Evolutionary conservation across 2,329 filamentous ascomycete genomes (phyloP), one percentile per base, ranked within the genome.

Genomic region (Orbilia blumenaviensis): DNA sequence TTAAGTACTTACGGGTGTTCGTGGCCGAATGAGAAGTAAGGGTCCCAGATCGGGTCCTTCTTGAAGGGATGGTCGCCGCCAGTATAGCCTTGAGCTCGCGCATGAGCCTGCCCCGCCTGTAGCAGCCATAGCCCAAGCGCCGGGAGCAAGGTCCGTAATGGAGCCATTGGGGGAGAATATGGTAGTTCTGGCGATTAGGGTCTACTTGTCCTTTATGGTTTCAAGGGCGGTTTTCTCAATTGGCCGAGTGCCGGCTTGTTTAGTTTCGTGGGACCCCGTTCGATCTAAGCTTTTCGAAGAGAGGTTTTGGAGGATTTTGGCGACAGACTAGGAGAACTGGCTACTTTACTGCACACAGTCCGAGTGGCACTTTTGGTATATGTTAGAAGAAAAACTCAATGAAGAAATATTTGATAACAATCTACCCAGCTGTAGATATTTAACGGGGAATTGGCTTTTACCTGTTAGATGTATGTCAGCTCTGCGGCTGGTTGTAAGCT

Each of bases 61-160:
- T 58, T 41, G 58, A 27, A 69, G 42, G 72, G 72, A 52, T 76
- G 72, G 14, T 76, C 54, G 29, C 7, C 72, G 48, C 72, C 71
- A 38, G 34, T 56, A 68, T 64, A 76, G 38, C 64, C 63, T 69
- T 76, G 72, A 42, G 56, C 72, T 52, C 72, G 72, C 23, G 72
- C 72, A 44, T 76, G 58, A 41, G 41, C 50, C 27, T 76, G 72
- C 46, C 72, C 56, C 25, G 58, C 58, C 54, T 76, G 72, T 42
- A 69, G 42, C 56, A 76, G 63, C 72, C 56, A 66, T 25, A 76
- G 72, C 58, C 46, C 72, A 29, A 76, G 64, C 63, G 64, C 72
- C 58, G 64, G 64, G 64, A 76, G 72, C 58, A 64, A 63, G 48
- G 72, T 60, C 72, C 72, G 63, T 41, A 76, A 18, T 60, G 50